These are phyloP conservation scores for Tricholoma furcatifolium DNA, from an alignment of 768 basidiomycete species.

Conservation along the genomic window DNA sequence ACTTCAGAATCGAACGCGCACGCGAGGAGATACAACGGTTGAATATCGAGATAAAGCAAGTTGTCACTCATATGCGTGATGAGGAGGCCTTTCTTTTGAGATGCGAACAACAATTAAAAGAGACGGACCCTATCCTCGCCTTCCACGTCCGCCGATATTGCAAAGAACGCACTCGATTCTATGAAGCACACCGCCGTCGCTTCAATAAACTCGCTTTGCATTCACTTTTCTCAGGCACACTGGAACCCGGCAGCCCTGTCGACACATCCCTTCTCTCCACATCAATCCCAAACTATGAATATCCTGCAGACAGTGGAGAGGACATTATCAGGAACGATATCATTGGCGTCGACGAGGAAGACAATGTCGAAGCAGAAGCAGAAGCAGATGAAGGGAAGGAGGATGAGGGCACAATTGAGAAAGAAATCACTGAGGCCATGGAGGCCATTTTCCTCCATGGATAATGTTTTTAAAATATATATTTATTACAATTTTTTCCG, in stretches of 20 bases:
- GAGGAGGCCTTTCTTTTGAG: constrained; percentile 5
- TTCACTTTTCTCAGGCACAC: not conserved
- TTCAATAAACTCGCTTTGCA: not conserved
- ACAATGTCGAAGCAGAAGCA: not conserved
- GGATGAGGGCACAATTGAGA: not conserved
- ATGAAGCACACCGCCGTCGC: not conserved
- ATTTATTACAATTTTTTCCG: not conserved
- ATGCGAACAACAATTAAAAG: constrained; percentile 2
- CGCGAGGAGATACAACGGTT: too few species aligned
- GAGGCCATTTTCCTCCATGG: not conserved
- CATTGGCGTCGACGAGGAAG: not conserved
- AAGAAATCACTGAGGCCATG: not conserved
- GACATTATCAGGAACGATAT: not conserved
- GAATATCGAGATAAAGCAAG: too few species aligned
- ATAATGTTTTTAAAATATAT: not conserved
- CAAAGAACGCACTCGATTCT: too few species aligned
- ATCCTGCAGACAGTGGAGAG: not conserved
- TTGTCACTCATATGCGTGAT: too few species aligned
- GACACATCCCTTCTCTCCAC: not conserved
- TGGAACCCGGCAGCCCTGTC: not conserved
- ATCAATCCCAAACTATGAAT: not conserved
- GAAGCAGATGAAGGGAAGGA: not conserved
- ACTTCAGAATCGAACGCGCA: too few species aligned
- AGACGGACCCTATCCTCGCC: not conserved
- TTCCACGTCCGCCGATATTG: not conserved